These are phyloP conservation scores for Cordyceps militaris DNA, from an alignment of 2,329 filamentous ascomycete genomes.

Conservation along the genomic window DNA sequence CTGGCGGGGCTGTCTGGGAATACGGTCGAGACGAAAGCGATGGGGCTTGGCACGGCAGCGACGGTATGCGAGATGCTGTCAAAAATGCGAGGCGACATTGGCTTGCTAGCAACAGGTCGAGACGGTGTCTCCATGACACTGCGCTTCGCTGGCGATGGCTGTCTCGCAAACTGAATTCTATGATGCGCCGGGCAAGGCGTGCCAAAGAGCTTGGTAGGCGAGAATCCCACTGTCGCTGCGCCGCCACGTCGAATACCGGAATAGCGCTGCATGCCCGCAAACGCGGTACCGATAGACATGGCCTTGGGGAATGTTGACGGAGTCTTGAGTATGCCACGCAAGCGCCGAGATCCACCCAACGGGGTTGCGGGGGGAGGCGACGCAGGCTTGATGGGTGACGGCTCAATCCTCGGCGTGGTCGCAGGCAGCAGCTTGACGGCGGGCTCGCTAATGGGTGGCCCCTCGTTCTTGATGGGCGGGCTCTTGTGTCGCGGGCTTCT, in stretches of 20 bases:
- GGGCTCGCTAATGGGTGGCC: constrained; percentile 22
- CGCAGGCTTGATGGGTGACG: constrained; percentile 26
- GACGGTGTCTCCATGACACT: not conserved
- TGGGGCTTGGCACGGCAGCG: constrained; percentile 1
- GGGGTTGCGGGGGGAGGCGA: constrained; percentile 22
- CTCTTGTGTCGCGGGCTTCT: constrained; percentile 21
- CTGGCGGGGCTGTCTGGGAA: constrained; percentile 9
- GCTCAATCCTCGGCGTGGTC: constrained; percentile 18
- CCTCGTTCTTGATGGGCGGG: constrained; percentile 20
- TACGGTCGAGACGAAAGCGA: constrained; percentile 1
- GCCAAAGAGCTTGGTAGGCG: not conserved
- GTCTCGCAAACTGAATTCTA: not conserved
- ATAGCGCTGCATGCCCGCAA: constrained; percentile 8
- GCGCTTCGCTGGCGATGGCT: not conserved
- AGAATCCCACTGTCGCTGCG: not conserved
- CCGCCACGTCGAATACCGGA: not conserved
- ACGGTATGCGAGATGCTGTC: not conserved
- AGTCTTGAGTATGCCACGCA: not conserved
- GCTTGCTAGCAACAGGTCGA: not conserved
- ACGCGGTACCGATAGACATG: not conserved
- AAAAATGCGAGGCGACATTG: constrained; percentile 2
- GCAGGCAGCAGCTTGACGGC: constrained; percentile 25
- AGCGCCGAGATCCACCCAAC: constrained; percentile 12
- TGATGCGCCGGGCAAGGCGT: constrained; percentile 6
- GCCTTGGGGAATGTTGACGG: constrained; percentile 10